A percentile compares a stretch with the other conserved stretches of the same genome.
Conservation (phyloP, 345 rosid species). For the Erucastrum elatum region DNA sequence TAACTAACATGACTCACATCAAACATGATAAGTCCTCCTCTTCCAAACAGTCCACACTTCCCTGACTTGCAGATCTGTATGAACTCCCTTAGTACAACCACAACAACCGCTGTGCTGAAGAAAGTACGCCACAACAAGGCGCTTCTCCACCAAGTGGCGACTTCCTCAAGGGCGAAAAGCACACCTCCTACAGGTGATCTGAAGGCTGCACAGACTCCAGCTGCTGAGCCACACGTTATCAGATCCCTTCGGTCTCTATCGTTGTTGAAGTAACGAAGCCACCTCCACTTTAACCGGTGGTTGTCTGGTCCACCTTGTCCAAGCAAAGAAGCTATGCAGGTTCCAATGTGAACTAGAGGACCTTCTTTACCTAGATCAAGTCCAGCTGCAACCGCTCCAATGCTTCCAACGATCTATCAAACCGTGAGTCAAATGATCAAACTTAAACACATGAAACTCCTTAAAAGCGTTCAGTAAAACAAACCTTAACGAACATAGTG, state of each 20-base stretch:
- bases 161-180: slow-evolving; percentile 85
- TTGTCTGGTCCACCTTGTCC: slow-evolving; percentile 88
- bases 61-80: slow-evolving; percentile 81
- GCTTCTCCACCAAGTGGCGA: slow-evolving; percentile 98
- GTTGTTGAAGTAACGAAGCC: slow-evolving; percentile 95
- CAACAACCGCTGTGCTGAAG: slow-evolving; percentile 88
- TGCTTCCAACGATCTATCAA: slow-evolving; percentile 79
- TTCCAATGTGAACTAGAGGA: slow-evolving; percentile 84
- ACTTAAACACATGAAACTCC: neutral
- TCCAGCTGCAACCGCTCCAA: slow-evolving; percentile 87
- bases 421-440: neutral
- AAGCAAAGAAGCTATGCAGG: slow-evolving; percentile 86
- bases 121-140: slow-evolving; percentile 88
- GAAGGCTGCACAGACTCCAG: slow-evolving; percentile 96
- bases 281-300: slow-evolving; percentile 67
- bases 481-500: slow-evolving; percentile 81
- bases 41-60: slow-evolving; percentile 85
- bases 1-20: slow-evolving; percentile 77
- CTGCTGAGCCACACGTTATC: slow-evolving; percentile 82
- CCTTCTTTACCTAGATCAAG: slow-evolving; percentile 93
- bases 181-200: slow-evolving; percentile 95
- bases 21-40: slow-evolving; percentile 88
- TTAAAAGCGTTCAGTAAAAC: slow-evolving; percentile 3
- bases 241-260: slow-evolving; percentile 89
- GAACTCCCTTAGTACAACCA: slow-evolving; percentile 75